These are phyloP conservation scores for Orbilia javanica DNA, from an alignment of 2,329 filamentous ascomycete species.

Conservation along the genomic window DNA sequence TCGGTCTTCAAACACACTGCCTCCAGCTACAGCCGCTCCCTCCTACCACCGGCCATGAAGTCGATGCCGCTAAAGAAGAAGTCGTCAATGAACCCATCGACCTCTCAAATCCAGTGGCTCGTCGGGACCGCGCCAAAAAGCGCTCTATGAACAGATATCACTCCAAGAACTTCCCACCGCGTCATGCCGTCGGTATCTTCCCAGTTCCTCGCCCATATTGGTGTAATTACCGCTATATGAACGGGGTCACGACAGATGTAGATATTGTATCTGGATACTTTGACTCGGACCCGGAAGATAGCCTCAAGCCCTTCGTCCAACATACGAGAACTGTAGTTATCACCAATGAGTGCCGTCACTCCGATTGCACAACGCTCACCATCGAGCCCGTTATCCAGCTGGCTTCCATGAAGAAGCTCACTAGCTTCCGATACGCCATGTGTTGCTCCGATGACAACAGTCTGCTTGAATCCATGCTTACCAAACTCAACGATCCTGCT, in stretches of 20 bases:
- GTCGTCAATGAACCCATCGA: conserved; percentile 30
- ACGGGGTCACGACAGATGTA: conserved; percentile 44
- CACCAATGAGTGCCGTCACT: conserved; percentile 54
- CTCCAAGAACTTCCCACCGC: conserved; percentile 30
- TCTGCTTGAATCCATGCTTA: conserved; percentile 53
- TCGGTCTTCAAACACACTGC: conserved; percentile 55
- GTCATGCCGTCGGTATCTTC: conserved; percentile 54
- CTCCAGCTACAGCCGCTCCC: conserved; percentile 50
- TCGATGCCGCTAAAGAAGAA: conserved; percentile 35
- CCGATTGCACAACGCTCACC: conserved; percentile 52
- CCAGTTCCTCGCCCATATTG: conserved; percentile 54
- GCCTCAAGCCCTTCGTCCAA: conserved; percentile 51
- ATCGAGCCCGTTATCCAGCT: conserved; percentile 55
- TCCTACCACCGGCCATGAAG: conserved; percentile 41
- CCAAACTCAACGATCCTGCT: conserved; percentile 47
- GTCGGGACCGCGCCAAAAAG: conserved; percentile 46
- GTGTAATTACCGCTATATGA: conserved; percentile 57
- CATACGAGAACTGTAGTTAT: conserved; percentile 49
- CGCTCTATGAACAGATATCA: conserved; percentile 42
- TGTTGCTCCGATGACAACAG: conserved; percentile 56
- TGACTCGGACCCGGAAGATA: conserved; percentile 30
- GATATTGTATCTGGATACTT: conserved; percentile 55
- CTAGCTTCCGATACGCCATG: conserved; percentile 57
- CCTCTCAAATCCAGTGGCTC: conserved; percentile 11
- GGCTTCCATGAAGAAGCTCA: conserved; percentile 55